Evolutionary conservation across 345 rosid genomes (phyloP).

Genomic region (Camelina sativa): DNA sequence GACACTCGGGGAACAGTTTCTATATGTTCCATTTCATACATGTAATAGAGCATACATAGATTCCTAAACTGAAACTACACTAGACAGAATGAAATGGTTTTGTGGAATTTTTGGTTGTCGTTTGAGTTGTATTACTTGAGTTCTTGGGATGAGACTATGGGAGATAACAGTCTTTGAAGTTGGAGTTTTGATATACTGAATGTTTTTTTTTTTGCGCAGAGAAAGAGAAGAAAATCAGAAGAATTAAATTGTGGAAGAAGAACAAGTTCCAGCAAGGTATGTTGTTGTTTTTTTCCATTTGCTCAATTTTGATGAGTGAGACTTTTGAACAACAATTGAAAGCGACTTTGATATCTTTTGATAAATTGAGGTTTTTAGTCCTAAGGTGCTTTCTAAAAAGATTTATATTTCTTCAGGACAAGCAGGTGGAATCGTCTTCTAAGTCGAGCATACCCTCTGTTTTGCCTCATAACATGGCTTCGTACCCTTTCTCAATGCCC

Average conservation of each 20-base stretch:
- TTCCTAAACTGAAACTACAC: background rate
- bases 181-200: constrained; percentile 2
- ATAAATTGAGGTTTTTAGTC: constrained; percentile 1
- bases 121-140: background rate
- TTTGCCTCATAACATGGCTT: constrained; percentile 55
- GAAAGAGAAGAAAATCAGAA: constrained; percentile 87
- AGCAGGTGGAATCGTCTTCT: constrained; percentile 64
- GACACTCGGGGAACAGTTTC: background rate
- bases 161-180: background rate
- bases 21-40: background rate
- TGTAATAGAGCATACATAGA: background rate
- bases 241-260: constrained; percentile 67
- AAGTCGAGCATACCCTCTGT: constrained; percentile 51
- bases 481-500: constrained; percentile 57
- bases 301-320: background rate
- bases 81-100: constrained; percentile 1
- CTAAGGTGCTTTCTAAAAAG: background rate
- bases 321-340: background rate
- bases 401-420: constrained; percentile 65
- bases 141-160: constrained; percentile 7
- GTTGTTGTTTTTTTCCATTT: constrained; percentile 24
- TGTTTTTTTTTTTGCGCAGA: constrained; percentile 51
- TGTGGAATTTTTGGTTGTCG: background rate
- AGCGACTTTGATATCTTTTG: constrained; percentile 3
- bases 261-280: constrained; percentile 69